Evolutionary conservation across 257 asterid species (phyloP).

Genomic region (Craterostigma plantagineum): DNA sequence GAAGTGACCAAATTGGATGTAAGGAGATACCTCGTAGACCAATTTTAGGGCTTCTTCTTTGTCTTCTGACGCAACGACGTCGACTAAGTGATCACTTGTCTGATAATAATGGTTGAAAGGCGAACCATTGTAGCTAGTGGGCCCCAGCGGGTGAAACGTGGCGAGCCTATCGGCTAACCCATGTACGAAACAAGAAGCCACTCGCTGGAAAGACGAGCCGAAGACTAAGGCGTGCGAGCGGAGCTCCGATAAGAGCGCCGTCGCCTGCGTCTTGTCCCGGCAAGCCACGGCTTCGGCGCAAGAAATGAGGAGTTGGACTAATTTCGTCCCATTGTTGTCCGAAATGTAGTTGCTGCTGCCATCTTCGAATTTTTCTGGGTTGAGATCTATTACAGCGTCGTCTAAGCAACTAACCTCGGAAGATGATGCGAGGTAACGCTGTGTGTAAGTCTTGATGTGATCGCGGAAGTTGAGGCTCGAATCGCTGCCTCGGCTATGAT

Average conservation of each 20-base stretch:
- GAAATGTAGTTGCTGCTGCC: constrained; percentile 7
- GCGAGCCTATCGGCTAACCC: constrained; percentile 52
- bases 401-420: constrained; percentile 43
- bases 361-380: constrained; percentile 6
- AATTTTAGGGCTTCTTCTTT: constrained; percentile 42
- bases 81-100: constrained; percentile 11
- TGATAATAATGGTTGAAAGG: background rate
- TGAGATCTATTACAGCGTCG: constrained; percentile 17
- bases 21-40: constrained; percentile 45
- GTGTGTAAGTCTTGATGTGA: constrained; percentile 40
- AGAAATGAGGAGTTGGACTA: constrained; percentile 55
- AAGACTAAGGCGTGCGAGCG: constrained; percentile 48
- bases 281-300: constrained; percentile 83
- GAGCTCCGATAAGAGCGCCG: constrained; percentile 40
- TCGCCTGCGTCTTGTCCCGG: constrained; percentile 51
- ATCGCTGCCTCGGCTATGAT: constrained; percentile 28
- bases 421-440: constrained; percentile 41
- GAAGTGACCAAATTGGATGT: constrained; percentile 54
- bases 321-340: constrained; percentile 35
- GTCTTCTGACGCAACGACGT: constrained; percentile 23
- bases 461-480: constrained; percentile 46
- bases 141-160: constrained; percentile 55
- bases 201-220: constrained; percentile 78
- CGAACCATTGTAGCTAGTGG: constrained; percentile 29
- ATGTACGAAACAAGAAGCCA: constrained; percentile 64